These are phyloP conservation scores for Mucuna pruriens DNA, from an alignment of 306 rosid species.

Conservation along the genomic window DNA sequence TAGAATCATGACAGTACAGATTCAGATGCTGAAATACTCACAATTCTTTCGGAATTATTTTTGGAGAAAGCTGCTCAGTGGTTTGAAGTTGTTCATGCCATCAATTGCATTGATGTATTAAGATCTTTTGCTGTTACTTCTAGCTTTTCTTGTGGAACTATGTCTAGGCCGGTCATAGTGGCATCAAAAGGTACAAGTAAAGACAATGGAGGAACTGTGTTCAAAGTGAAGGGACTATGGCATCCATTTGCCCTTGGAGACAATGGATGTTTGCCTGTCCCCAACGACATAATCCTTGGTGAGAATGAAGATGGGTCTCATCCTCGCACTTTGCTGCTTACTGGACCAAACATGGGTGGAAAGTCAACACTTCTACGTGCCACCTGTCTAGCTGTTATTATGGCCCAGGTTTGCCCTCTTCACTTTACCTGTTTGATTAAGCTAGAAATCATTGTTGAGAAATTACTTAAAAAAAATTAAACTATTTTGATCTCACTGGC, in stretches of 20 bases:
- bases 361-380: slow-evolving; percentile 95
- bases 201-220: slow-evolving; percentile 58
- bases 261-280: slow-evolving; percentile 76
- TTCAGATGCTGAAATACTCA: slow-evolving; percentile 78
- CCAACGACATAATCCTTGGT: slow-evolving; percentile 89
- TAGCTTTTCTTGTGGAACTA: slow-evolving; percentile 70
- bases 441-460: slow-evolving; percentile 10
- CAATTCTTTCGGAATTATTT: slow-evolving; percentile 72
- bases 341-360: slow-evolving; percentile 99
- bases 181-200: slow-evolving; percentile 44
- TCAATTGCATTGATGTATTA: slow-evolving; percentile 84
- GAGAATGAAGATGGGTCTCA: slow-evolving; percentile 55
- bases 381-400: slow-evolving; percentile 88
- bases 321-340: slow-evolving; percentile 79
- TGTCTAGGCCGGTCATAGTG: slow-evolving; percentile 83
- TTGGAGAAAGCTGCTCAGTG: slow-evolving; percentile 77
- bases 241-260: slow-evolving; percentile 92
- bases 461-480: not conserved
- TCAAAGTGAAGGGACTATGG: slow-evolving; percentile 80
- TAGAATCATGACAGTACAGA: slow-evolving; percentile 86
- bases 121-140: slow-evolving; percentile 85
- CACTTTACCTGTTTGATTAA: slow-evolving; percentile 11
- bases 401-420: slow-evolving; percentile 78
- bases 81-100: slow-evolving; percentile 74
- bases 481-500: slow-evolving; percentile 10